Conservation (phyloP, 108 stramenopile genomes). For the Fragilaria crotonensis region DNA sequence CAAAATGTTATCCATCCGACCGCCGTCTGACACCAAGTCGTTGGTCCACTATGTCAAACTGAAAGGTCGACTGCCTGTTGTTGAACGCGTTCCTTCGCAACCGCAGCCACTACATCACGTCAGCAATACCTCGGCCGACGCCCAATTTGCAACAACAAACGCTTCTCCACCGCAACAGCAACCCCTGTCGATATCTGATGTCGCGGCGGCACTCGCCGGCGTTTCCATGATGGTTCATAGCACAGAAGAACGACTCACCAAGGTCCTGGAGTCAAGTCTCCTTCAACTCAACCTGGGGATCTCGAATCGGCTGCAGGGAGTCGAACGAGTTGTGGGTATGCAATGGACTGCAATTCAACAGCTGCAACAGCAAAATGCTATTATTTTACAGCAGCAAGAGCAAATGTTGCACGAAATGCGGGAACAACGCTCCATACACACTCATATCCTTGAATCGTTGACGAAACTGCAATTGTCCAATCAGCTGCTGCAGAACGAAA, state of each 20-base stretch:
- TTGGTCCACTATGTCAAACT: neutral
- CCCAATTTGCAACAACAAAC: neutral
- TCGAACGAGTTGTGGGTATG: neutral
- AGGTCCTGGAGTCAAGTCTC: neutral
- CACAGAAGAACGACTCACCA: conserved; percentile 1
- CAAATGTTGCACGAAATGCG: too few relatives aligned
- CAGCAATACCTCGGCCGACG: neutral
- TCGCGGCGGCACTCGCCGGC: conserved; percentile 1
- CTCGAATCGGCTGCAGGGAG: neutral
- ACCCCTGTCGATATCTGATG: neutral
- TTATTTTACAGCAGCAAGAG: neutral
- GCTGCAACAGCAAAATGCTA: neutral
- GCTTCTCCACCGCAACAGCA: neutral
- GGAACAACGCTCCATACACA: too few relatives aligned
- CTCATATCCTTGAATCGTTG: too few relatives aligned
- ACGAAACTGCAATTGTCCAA: too few relatives aligned
- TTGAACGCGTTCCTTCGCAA: conserved; percentile 15
- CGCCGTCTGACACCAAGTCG: neutral
- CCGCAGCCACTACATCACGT: conserved; percentile 5
- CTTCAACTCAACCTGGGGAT: too few relatives aligned
- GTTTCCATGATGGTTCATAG: neutral
- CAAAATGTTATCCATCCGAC: conserved; percentile 1
- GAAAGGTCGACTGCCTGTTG: conserved; percentile 29
- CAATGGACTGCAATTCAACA: neutral
- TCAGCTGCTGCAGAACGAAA: too few relatives aligned